Conservation (phyloP, 176 grass and related monocot species). For the Oryza nivara region DNA sequence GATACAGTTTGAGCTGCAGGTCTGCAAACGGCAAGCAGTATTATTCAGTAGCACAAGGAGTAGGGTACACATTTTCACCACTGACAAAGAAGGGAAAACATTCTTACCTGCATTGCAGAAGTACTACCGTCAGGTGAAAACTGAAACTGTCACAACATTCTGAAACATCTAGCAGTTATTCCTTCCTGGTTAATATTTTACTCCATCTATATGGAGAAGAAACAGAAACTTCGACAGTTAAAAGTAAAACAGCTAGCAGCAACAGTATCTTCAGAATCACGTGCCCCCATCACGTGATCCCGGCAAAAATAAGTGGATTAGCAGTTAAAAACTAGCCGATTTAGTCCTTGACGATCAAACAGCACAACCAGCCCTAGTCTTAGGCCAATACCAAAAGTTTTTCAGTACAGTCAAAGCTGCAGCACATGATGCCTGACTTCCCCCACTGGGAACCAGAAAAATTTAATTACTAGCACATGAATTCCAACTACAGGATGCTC, state of each 20-base stretch:
- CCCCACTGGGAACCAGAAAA: conserved; percentile 30
- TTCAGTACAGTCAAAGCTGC: conserved; percentile 55
- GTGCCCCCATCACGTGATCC: conserved; percentile 41
- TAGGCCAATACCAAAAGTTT: conserved; percentile 34
- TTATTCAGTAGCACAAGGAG: not conserved
- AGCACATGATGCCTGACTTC: conserved; percentile 43
- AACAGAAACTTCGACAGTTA: conserved; percentile 29
- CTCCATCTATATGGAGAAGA: not conserved
- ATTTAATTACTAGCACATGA: conserved; percentile 43
- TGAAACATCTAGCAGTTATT: not conserved
- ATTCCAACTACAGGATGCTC: conserved; percentile 27
- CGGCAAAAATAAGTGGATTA: conserved; percentile 17
- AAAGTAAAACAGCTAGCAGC: conserved; percentile 10
- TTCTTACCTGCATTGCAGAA: not conserved
- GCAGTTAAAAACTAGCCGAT: conserved; percentile 24
- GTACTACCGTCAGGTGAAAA: not conserved
- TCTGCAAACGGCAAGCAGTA: not conserved
- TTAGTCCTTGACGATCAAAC: not conserved
- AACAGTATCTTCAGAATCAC: not conserved
- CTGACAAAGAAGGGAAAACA: not conserved
- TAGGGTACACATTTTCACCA: not conserved
- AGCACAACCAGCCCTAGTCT: conserved; percentile 26
- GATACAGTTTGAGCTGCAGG: conserved; percentile 4
- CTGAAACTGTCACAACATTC: not conserved
- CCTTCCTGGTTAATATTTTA: not conserved